These are phyloP conservation scores for Bolboschoenoplectus hybrid DNA, from an alignment of 202 grass and related monocot genomes.

Conservation along the genomic window DNA sequence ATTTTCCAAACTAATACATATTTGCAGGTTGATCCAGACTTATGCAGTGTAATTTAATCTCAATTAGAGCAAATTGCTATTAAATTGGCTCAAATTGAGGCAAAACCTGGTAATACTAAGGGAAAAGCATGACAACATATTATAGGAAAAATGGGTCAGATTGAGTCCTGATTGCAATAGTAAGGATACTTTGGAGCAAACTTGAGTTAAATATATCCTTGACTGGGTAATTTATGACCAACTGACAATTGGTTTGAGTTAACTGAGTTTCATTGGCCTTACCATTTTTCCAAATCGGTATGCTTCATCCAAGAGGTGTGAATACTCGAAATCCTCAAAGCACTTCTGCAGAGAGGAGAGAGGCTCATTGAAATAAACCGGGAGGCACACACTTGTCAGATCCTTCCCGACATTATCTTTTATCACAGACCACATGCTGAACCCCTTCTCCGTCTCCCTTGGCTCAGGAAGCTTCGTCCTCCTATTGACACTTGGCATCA, in stretches of 20 bases:
- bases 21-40: neutral
- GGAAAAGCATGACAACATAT: neutral
- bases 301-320: conserved; percentile 83
- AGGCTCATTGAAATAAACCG: conserved; percentile 97
- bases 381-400: conserved; percentile 90
- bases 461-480: conserved; percentile 78
- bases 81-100: neutral
- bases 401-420: conserved; percentile 98
- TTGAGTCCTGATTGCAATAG: neutral
- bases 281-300: conserved; percentile 81
- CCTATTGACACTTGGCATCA: conserved; percentile 46
- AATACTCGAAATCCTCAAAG: conserved; percentile 98
- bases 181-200: conserved; percentile 9
- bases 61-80: conserved; percentile 9
- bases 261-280: conserved; percentile 32
- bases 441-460: conserved; percentile 76
- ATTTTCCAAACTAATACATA: neutral
- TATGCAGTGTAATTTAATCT: neutral
- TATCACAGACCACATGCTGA: conserved; percentile 96
- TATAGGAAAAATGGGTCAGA: neutral
- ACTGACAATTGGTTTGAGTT: neutral
- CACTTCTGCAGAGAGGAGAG: conserved; percentile 95
- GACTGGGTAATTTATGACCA: neutral
- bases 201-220: neutral
- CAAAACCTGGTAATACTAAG: too few species aligned